Base-by-base conservation (phyloP, 208 protist genomes). In the Acanthamoeba sp. region DNA sequence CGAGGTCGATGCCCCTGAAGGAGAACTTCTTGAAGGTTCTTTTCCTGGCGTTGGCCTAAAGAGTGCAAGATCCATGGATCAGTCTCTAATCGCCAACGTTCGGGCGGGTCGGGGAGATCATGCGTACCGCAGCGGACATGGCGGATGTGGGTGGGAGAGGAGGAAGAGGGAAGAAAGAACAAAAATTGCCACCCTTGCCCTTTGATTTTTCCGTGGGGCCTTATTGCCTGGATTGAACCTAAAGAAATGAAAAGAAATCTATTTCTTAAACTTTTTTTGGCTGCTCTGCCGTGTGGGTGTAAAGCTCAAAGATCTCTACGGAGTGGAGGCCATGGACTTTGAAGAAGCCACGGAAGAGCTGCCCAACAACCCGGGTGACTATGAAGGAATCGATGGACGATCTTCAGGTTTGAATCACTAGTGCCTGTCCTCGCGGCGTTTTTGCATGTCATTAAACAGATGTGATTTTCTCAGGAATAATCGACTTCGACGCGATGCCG, bases 21-120 rank as follows among this genome's bases (percentile, higher is more conserved):
- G 98, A 98, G 98, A 99, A 99, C 98, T 99, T 99, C 97, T 99
- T 98, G 98, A 99, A 99, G 85, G 98, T 99, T 94, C 99, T 36
- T 52, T 91, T 91, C 85, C 32, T 91, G 64, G 55, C 55, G 55
- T 12, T 20, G 55, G 55, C 55, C 55, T 62, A 22, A 7, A 12
- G 55, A 7, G 6, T 24, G 5, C 14, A 20, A 62, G 14, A 29
- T 7, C 55, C 18, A 12, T n/a, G 55, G 55, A 62, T 62, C 55
- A 62, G 55, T 62, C 24, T n/a, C 55, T 22, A 12, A 62, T 73
- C 27, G 9, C 29, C 64, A 73, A 66, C 52, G 48, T 6, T 62
- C 55, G 5, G 16, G 16, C 48, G 5, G 55, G 22, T 62, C 18
- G 24, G 2, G 42, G 6, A 50, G 45, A 66, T 34, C 59, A 66